Base-by-base conservation (phyloP, 2,329 filamentous ascomycete species). In the Aspergillus ibericus region DNA sequence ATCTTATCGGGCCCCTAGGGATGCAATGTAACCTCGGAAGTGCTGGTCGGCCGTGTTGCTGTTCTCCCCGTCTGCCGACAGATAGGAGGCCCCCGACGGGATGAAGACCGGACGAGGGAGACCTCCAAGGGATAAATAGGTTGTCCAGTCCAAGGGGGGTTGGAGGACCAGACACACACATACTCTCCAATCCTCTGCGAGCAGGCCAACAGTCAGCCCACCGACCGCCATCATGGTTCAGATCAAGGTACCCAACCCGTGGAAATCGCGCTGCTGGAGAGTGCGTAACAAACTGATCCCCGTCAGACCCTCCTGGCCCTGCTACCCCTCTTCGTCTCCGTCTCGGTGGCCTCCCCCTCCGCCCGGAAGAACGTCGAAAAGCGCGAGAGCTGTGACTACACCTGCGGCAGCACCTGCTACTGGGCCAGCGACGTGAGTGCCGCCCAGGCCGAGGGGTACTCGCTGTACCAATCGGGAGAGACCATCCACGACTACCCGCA, bases 381-480 rank as follows among this genome's bases (percentile, higher is more conserved):
- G 63, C 72, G 79, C 62, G 53, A 56, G 13, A 74, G 79, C 68
- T 78, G 82, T 67, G 73, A 75, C 72, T 77, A 81, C 40, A 80
- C 79, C 50, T 88, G 86, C 70, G 84, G 85, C 56, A 78, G 72
- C 53, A 78, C 70, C 47, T 80, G 75, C 71, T 88, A 88, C 76
- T 79, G 75, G 51, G 74, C 77, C 47, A 70, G 71, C 52, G 77
- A 82, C 58, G 79, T 86, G 50, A 75, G 72, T 61, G 72, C 77
- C 9, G 85, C 86, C 38, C 70, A 80, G 40, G 74, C 78, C 56
- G 75, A 80, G 48, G 84, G 83, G 3, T 87, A 81, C 75, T 68
- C 73, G 18, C 80, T 83, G 66, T 80, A 84, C 69, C 65, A 66
- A 27, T 68, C 69, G 1, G 75, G 73, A 42, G 68, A 77, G 8